Conservation (phyloP, 2,329 filamentous ascomycete genomes). For the Colletotrichum brevisporum region DNA sequence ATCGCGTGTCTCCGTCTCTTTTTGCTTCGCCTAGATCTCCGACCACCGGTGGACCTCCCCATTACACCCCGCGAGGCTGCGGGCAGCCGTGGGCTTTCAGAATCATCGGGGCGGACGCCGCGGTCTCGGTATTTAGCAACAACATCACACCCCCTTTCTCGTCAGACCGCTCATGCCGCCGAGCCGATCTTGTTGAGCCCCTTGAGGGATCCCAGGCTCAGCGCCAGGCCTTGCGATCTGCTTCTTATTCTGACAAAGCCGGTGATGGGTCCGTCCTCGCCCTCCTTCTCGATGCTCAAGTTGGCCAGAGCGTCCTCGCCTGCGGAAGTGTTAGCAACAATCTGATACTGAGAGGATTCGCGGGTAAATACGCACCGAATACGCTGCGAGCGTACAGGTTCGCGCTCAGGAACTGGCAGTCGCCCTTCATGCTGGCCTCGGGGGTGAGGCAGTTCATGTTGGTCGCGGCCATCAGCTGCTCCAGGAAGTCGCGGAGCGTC, state of each 20-base stretch:
- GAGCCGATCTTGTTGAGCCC: slow-evolving; percentile 86
- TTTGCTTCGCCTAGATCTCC: neutral
- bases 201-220: slow-evolving; percentile 95
- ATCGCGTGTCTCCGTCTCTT: slow-evolving; percentile 6
- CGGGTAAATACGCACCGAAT: slow-evolving; percentile 81
- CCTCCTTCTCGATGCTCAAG: slow-evolving; percentile 97
- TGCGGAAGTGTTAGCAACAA: slow-evolving; percentile 56
- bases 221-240: slow-evolving; percentile 92
- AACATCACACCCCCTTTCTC: neutral
- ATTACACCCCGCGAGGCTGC: slow-evolving; percentile 28
- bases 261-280: slow-evolving; percentile 93
- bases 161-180: slow-evolving; percentile 46
- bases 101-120: slow-evolving; percentile 22
- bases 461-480: slow-evolving; percentile 95
- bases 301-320: slow-evolving; percentile 99
- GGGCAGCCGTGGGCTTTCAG: neutral
- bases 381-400: slow-evolving; percentile 97
- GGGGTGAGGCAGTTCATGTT: slow-evolving; percentile 99
- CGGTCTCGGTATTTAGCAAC: slow-evolving; percentile 34
- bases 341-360: neutral
- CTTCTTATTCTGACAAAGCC: slow-evolving; percentile 98
- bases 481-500: slow-evolving; percentile 90
- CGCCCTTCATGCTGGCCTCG: slow-evolving; percentile 95
- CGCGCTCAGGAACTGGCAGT: slow-evolving; percentile 97
- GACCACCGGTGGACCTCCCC: neutral